Base-by-base conservation (phyloP, 441 rosid genomes). In the Corymbia citriodora region DNA sequence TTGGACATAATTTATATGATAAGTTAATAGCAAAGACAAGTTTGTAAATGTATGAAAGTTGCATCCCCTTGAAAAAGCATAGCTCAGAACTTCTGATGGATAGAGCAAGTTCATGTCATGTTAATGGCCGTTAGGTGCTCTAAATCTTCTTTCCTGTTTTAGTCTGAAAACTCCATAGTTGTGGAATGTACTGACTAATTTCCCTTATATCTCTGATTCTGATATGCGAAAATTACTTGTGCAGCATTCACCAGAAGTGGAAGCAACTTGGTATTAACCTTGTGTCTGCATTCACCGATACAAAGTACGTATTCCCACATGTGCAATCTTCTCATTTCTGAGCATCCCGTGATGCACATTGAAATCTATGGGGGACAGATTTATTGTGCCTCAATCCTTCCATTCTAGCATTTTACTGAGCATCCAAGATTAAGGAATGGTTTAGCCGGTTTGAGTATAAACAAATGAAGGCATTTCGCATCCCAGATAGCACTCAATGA, bases 321-420 rank as follows among this genome's bases (percentile, higher is more conserved):
- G 27, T 10, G n/a, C n/a, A 27, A 25, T 61, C 31, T 27, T 61
- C 68, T 61, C 68, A 61, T 61, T 27, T 61, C 4, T 59, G 68
- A 61, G 4, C 31, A 61, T 2, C 11, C 31, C 27, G 68, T 61
- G 31, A 27, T 25, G 31, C 3, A 61, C 68, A 25, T 61, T 7
- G 31, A 61, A 27, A 61, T 61, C 1, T 25, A 25, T 61, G 68
- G 29, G 31, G 68, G 2, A 57, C 6, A 10, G 2, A 59, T 59
- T 59, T 59, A 25, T 59, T 59, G 0, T 0, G 3, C 1, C 65
- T 59, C 15, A 1, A 59, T n/a, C 65, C 65, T 59, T 57, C 0
- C 65, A 59, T 59, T 25, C 65, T 0, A 0, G n/a, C 14, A 59
- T 10, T 59, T 59, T 59, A 25, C 0, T 0, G 15, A 25, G 1